These are phyloP conservation scores for Raddia guianensis DNA, from an alignment of 176 grass and related monocot genomes.

Conservation along the genomic window DNA sequence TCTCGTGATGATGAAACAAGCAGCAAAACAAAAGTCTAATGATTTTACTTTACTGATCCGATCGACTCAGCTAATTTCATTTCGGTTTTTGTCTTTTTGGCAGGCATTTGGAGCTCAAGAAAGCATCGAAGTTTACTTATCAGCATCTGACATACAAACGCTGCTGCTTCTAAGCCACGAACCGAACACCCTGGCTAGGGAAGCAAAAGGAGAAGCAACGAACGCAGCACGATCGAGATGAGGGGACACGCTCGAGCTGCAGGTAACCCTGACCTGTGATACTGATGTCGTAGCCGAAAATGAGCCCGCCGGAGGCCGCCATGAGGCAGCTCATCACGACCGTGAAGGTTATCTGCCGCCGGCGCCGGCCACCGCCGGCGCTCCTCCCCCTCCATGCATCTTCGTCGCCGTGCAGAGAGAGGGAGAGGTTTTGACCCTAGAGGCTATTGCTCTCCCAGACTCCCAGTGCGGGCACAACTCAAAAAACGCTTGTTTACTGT, in stretches of 20 bases:
- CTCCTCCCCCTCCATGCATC: constrained; percentile 43
- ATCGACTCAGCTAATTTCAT: background rate
- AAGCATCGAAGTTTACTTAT: background rate
- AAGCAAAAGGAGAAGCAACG: background rate
- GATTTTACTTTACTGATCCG: background rate
- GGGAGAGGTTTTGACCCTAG: background rate
- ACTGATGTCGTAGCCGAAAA: constrained; percentile 82
- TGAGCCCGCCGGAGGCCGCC: constrained; percentile 80
- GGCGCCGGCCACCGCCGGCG: background rate
- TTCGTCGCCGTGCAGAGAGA: background rate
- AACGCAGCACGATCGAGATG: background rate
- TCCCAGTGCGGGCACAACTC: background rate
- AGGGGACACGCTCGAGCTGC: background rate
- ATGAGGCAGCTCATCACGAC: constrained; percentile 69
- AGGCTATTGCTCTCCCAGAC: background rate
- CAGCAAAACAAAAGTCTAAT: background rate
- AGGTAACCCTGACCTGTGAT: constrained; percentile 54
- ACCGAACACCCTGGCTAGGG: background rate
- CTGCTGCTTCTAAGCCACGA: background rate
- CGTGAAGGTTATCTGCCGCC: constrained; percentile 50
- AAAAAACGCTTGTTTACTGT: background rate
- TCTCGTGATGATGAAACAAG: background rate
- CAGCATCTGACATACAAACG: background rate
- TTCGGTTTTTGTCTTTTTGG: background rate
- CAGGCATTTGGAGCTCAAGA: background rate